Base-by-base conservation (phyloP, 352 stramenopile genomes). In the Phytophthora brassicae region DNA sequence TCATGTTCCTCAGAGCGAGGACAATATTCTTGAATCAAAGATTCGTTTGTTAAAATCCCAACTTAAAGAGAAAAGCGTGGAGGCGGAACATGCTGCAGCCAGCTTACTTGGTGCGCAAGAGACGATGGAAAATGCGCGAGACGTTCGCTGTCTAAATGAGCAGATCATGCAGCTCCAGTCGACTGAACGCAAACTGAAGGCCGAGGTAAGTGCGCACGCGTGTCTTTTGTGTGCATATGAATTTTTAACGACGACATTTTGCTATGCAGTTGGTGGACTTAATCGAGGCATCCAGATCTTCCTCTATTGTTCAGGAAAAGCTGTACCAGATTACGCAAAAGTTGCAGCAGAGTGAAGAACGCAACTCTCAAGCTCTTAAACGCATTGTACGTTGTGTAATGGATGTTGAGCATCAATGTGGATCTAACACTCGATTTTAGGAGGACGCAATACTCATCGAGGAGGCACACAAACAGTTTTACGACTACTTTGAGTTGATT, bases 231-330 rank as follows among this genome's bases (percentile, higher is more conserved):
- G 39, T 45, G 17, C 11, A 11, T n/a, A 45, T 3, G 26, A 31
- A 3, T 7, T 24, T 26, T 44, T 45, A 45, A 45, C 39, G 4
- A 14, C 14, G 23, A 9, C 8, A 22, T 26, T 24, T 23, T 49
- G 17, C 26, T 33, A 16, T 58, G 44, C 43, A 92, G 83, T 58
- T 90, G 38, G 75, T 88, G 24, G 75, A 80, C 29, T 56, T 90
- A 24, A 92, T 90, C 28, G 79, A 88, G 33, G 80, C 79, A 22
- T 89, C 83, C 23, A 77, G 81, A 62, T 75, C 70, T 16, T 78
- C 73, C 12, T 84, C 79, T 5, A 70, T 89, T 26, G 51, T 86
- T 11, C 72, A 89, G 45, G 83, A 92, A 56, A 87, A 84, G 45
- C 20, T 90, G 43, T 77, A 84, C 17, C 77, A 85, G 28, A 58